Evolutionary conservation across 441 rosid species (phyloP), one percentile per base, ranked within the genome.

Genomic region (Eutrema salsugineum): DNA sequence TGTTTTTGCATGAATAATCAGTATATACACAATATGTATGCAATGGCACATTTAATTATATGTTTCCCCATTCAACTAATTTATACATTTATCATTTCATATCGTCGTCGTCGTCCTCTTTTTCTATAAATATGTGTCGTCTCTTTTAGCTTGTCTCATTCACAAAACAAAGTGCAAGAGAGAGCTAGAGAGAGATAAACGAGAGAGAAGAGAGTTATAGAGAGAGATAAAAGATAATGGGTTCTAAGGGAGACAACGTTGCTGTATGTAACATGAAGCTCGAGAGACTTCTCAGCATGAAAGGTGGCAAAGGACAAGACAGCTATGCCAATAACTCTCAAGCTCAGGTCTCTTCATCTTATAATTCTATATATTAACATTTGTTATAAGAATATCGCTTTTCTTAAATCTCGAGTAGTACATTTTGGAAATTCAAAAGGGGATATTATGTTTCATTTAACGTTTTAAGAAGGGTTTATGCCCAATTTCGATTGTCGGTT

Each of bases 311-410:
- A 59, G 99, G 97, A 42, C 93, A 86, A 72, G 80, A 79, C 61
- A 94, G 99, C 86, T 94, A 94, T 77, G 99, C 96, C 75, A 91
- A 83, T 56, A 94, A 94, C 87, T 90, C 97, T 46, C 88, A 94
- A 86, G 99, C 99, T 30, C 99, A 94, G 98, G 98, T 91, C 62
- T 14, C 11, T 49, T 49, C 33, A 54, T 54, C 20, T 53, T 46
- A 15, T 20, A 8, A 33, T 51, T 50, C 8, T 15, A 30, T 47
- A 19, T 19, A 14, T 17, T 12, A 24, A 8, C 10, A 61, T 43
- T 33, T 16, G 14, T 46, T 27, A 9, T 8, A 36, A 40, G 24
- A 24, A n/a, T 40, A 28, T 59, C 38, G 14, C 2, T 8, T 40
- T 11, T 11, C 17, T 44, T 12, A 1, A 17, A 24, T 50, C 47